Evolutionary conservation across 2,329 filamentous ascomycete species (phyloP), one percentile per base, ranked within the genome.

Genomic region (Capronia americana): DNA sequence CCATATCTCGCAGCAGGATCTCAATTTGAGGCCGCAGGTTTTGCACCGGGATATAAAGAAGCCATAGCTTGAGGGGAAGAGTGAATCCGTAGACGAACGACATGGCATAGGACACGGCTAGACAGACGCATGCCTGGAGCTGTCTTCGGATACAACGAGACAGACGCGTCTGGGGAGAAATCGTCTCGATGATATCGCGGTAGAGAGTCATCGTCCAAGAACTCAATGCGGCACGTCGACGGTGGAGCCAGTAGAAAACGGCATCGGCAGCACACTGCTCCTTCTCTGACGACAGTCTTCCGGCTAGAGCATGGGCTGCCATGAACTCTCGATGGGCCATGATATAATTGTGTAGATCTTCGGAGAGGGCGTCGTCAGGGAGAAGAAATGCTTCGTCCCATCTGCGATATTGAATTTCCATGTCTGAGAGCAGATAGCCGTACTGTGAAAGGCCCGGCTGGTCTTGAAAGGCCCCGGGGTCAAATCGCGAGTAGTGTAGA

Each of bases 371-470:
- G 50, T 65, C 63, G 14, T 65, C 34, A n/a, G 56, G 55, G 20
- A 65, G 30, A 10, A 65, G 63, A 38, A 61, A 65, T 23, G 57
- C 51, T 28, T 65, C 63, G 57, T 65, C 63, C 63, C 63, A 61
- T 23, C 41, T 48, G 17, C 56, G 48, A 23, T 20, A 64, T 34
- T 58, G 61, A 20, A 50, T 11, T 17, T 61, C 41, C n/a, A 34
- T 26, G 2, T 61, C 63, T 10, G 57, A 46, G 2, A 56, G 24
- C 14, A 61, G 34, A 23, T 26, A 12, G 30, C 20, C 57, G 34
- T 50, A 61, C 10, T 61, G 23, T 26, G 23, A 32, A 32, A 65
- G 61, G 17, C 10, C 57, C 1, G 38, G 34, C 41, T 61, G 63
- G 17, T 38, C n/a, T 23, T 57, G 14, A 32, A 65, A 65, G 26